phyloP scores from a whole-genome alignment of 805 yeast species.

The Clavispora asparagi region DNA sequence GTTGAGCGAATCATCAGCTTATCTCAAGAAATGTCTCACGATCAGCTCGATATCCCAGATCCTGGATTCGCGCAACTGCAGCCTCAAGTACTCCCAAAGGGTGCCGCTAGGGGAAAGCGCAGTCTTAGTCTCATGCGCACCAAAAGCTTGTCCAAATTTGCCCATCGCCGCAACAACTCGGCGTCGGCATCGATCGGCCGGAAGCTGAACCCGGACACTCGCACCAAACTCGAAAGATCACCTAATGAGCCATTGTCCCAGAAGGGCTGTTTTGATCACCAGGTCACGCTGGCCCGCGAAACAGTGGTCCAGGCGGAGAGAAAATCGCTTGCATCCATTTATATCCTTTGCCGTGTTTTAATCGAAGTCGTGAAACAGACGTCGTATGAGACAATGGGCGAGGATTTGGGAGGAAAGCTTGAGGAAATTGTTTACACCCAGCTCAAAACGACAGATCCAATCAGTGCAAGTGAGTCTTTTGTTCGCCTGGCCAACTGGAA shows the following conservation, averaged over 20 bases:
- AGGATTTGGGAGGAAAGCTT: constrained; percentile 72
- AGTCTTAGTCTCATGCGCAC: constrained; percentile 37
- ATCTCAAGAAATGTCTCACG: constrained; percentile 17
- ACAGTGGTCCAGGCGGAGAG: constrained; percentile 81
- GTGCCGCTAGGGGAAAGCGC: constrained; percentile 24
- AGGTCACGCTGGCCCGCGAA: constrained; percentile 42
- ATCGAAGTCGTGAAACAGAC: constrained; percentile 90
- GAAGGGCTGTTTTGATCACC: constrained; percentile 27
- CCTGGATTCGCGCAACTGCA: neutral
- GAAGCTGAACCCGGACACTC: neutral
- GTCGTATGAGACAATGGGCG: constrained; percentile 66
- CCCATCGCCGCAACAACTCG: constrained; percentile 49
- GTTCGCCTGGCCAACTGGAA: constrained; percentile 93
- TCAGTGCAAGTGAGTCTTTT: constrained; percentile 51
- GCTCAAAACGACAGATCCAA: constrained; percentile 81
- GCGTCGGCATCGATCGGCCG: constrained; percentile 27
- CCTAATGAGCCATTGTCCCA: constrained; percentile 4
- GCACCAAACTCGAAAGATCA: neutral
- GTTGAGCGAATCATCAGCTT: constrained; percentile 26
- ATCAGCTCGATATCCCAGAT: neutral
- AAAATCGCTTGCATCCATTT: constrained; percentile 81
- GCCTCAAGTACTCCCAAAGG: constrained; percentile 3
- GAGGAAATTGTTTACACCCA: constrained; percentile 94
- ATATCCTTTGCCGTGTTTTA: constrained; percentile 82
- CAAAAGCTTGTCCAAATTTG: constrained; percentile 31